Base-by-base conservation (phyloP, 495 filamentous ascomycete genomes). In the Echria macrotheca region DNA sequence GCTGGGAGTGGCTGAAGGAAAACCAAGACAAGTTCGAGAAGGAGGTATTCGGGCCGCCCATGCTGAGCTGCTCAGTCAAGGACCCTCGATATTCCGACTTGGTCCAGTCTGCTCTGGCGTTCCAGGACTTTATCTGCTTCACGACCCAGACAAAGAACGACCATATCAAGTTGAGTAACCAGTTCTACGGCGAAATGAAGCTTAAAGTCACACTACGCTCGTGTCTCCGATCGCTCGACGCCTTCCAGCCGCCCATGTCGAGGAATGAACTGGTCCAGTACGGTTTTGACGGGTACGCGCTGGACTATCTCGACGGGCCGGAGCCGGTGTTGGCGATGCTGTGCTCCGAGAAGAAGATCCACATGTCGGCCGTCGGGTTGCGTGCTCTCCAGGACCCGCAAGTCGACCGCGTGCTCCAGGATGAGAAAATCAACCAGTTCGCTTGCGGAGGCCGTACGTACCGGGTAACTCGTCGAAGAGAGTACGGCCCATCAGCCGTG, bases 271-370 rank as follows among this genome's bases (percentile, higher is more conserved):
- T 89, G 44, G 57, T 57, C 23, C 44, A 52, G 3, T 69, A 81
- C 40, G 91, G 90, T 1, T 82, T 97, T 41, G 85, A 93, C 47
- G 80, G 81, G 8, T 96, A 84, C 73, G 81, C 86, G 4, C 70
- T 84, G 3, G 84, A 96, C 55, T 87, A 73, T 46, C 59, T 99
- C 9, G 74, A 78, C 19, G 93, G 90, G 0, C 93, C 93, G 1
- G 86, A 86, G 12, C 81, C 88, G 3, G 87, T 99, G 2, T 67
- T 96, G 23, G 81, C 87, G 18, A 89, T 94, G 84, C 76, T 99
- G 24, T 95, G 87, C 58, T 73, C 75, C 19, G 82, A 85, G 43
- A 72, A 71, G 17, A 70, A 65, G 18, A 53, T 96, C 2, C 79
- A 94, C 54, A 64, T 69, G n/a, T 84, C 84, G 1, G 84, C 77